Evolutionary conservation across 2,329 filamentous ascomycete species (phyloP), one percentile per base, ranked within the genome.

Genomic region (Fusarium setosum): DNA sequence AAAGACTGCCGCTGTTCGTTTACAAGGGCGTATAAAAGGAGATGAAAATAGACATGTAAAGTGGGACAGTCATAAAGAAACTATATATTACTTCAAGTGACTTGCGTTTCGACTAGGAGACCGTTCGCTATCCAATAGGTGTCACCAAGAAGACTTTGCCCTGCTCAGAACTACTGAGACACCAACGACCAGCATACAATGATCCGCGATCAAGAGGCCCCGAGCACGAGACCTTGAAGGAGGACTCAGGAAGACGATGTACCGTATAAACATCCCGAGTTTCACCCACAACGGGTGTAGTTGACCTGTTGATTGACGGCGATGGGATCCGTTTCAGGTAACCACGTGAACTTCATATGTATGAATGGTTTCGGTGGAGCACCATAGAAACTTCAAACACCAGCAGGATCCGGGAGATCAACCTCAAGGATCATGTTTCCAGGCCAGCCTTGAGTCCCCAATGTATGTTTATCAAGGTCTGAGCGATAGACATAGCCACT

Each of bases 291-390:
- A n/a, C n/a, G n/a, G n/a, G n/a, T n/a, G n/a, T n/a, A n/a, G n/a
- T n/a, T n/a, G n/a, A n/a, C n/a, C n/a, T n/a, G n/a, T n/a, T n/a
- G n/a, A n/a, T n/a, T n/a, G n/a, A n/a, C n/a, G n/a, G n/a, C n/a
- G n/a, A n/a, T n/a, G n/a, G n/a, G n/a, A n/a, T n/a, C 37, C 42
- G 48, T 51, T 41, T 51, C 35, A 51, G 47, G 34, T 41, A 35
- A 31, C 17, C 20, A 50, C 21, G 23, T 21, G 35, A 35, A n/a
- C n/a, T 35, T 32, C n/a, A n/a, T n/a, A n/a, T n/a, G n/a, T n/a
- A 26, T 45, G 41, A 12, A 34, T 31, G 41, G 9, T 10, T 45
- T 45, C 4, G 21, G n/a, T 44, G 8, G 12, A 29, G 15, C 20
- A 7, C 6, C 21, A 23, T 26, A 4, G 13, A 15, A 9, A 8